phyloP scores from a whole-genome alignment of 495 filamentous ascomycete genomes.

The Friedmanniomyces endolithicus region DNA sequence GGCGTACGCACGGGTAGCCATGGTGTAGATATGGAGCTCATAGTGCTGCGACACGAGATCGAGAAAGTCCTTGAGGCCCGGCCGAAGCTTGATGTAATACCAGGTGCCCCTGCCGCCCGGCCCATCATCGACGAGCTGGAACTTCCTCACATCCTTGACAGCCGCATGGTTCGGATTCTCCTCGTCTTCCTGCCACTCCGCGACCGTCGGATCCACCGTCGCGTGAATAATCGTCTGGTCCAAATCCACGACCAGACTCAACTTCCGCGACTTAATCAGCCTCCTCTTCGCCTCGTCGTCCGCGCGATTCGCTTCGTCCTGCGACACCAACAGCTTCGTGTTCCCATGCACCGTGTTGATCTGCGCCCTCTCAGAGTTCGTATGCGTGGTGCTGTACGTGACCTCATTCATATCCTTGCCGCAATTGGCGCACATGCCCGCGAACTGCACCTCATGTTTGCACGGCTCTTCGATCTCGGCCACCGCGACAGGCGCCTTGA shows the following conservation, averaged over 20 bases:
- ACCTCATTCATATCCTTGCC: constrained; percentile 92
- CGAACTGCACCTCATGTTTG: constrained; percentile 79
- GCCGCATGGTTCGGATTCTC: constrained; percentile 83
- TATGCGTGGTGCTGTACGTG: constrained; percentile 46
- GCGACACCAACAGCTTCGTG: constrained; percentile 51
- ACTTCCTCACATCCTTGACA: constrained; percentile 72
- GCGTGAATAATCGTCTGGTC: constrained; percentile 99
- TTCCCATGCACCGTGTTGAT: constrained; percentile 93
- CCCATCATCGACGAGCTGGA: constrained; percentile 78
- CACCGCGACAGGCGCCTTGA: constrained; percentile 41
- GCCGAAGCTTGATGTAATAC: constrained; percentile 99
- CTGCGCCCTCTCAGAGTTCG: constrained; percentile 63
- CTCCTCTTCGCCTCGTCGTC: constrained; percentile 79
- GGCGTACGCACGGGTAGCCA: constrained; percentile 94
- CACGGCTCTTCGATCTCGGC: constrained; percentile 83
- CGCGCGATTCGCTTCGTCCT: constrained; percentile 59
- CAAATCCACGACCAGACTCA: constrained; percentile 90
- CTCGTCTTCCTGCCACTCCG: constrained; percentile 83
- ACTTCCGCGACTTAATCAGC: constrained; percentile 61
- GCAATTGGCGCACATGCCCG: constrained; percentile 78
- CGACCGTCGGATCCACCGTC: constrained; percentile 90
- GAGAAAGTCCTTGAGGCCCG: constrained; percentile 74
- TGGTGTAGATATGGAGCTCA: constrained; percentile 96
- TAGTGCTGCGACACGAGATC: constrained; percentile 66
- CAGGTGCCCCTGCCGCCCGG: constrained; percentile 61